Evolutionary conservation across 192 early-diverging fungal species (phyloP), one percentile per base, ranked within the genome.

Genomic region (Backusella parvicylindrica): DNA sequence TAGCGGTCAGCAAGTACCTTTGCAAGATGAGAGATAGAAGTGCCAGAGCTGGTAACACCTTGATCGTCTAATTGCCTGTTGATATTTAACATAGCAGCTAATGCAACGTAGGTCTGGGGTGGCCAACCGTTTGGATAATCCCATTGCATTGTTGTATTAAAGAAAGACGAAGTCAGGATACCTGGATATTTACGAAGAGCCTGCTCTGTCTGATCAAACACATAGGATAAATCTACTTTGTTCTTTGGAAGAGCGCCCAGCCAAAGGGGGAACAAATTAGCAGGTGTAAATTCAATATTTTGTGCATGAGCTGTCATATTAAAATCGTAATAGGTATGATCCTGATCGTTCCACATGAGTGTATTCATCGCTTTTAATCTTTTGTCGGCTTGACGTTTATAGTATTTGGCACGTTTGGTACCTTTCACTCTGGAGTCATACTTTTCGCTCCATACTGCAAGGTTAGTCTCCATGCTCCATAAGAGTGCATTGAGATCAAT

Each of bases 81-180:
- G 1, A 74, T 64, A 66, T 68, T 77, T 11, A 83, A 71, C 37
- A 91, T 79, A 1, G 78, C 89, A n/a, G 85, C 82, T 50, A 89
- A 83, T 13, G 84, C 43, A 13, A 86, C 80, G 72, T 91, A 91
- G 50, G 87, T 84, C 32, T 89, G 80, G 0, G 91, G 91, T 36
- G 91, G 91, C 90, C 92, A 94, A 5, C 83, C 87, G 74, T 88
- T 89, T 13, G 92, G 92, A 53, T 76, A 87, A 79, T 92, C 92
- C 92, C 92, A 94, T 76, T 94, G 92, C 82, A 90, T 81, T 0
- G 88, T 86, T 41, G 87, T 89, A 53, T 83, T 78, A 43, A 77
- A 70, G 6, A 83, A 68, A 40, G 92, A 91, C 1, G 90, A 83
- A 1, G 91, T 84, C 21, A 92, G 75, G 1, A 88, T 89, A n/a